Conservation (phyloP, 495 filamentous ascomycete species). For the Penicillium waksmanii region DNA sequence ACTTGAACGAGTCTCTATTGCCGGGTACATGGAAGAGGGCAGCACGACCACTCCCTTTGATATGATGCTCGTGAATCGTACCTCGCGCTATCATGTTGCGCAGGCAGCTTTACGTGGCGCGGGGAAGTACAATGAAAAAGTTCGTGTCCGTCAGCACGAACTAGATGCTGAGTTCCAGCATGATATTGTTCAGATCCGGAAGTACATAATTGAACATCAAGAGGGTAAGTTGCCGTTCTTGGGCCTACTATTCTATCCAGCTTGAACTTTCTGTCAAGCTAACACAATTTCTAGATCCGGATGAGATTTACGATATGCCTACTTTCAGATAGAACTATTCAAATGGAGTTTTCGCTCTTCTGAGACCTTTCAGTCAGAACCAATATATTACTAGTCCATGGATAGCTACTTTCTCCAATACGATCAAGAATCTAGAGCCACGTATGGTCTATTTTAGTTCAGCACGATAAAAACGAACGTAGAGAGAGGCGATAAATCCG, state of each 20-base stretch:
- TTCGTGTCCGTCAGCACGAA: slow-evolving; percentile 51
- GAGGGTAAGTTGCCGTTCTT: slow-evolving; percentile 40
- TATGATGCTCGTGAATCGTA: slow-evolving; percentile 71
- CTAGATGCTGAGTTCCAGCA: slow-evolving; percentile 52
- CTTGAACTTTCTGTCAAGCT: neutral
- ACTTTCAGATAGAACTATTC: slow-evolving; percentile 35
- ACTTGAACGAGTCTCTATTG: slow-evolving; percentile 57
- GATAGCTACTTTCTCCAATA: no score
- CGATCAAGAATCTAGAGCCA: no score
- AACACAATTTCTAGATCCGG: slow-evolving; percentile 49
- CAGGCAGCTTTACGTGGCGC: slow-evolving; percentile 58
- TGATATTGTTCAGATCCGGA: slow-evolving; percentile 53
- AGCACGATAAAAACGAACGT: no score
- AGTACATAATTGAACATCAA: slow-evolving; percentile 59
- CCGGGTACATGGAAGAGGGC: slow-evolving; percentile 72
- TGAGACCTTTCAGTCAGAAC: no score
- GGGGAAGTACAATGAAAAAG: slow-evolving; percentile 52
- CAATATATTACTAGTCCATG: no score
- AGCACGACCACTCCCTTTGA: slow-evolving; percentile 75
- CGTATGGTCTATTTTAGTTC: no score
- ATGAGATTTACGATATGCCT: slow-evolving; percentile 58
- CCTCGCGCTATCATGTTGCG: slow-evolving; percentile 66
- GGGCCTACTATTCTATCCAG: no score
- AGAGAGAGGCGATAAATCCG: no score
- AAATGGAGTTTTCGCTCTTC: neutral